Conservation (phyloP, 2,329 filamentous ascomycete genomes). For the Ascochyta koolunga region DNA sequence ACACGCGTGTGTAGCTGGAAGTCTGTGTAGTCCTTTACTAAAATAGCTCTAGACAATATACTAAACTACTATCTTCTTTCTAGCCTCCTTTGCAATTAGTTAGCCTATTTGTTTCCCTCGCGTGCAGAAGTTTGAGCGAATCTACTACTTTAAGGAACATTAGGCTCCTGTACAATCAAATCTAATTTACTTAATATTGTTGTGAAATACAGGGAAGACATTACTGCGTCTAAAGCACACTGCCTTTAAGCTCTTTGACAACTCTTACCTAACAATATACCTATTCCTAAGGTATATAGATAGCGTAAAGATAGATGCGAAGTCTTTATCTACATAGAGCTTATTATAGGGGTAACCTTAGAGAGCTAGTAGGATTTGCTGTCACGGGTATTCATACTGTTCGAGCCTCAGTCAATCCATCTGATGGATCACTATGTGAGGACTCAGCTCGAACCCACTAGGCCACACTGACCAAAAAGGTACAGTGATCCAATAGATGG, state of each 20-base stretch:
- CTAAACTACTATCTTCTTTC: constrained; percentile 3
- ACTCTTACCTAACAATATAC: constrained; percentile 23
- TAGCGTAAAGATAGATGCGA: constrained; percentile 42
- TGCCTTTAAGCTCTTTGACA: constrained; percentile 2
- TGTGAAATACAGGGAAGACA: constrained; percentile 3
- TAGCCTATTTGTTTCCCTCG: constrained; percentile 5
- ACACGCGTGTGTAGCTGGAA: neutral
- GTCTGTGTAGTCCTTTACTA: neutral
- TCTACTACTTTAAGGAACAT: neutral
- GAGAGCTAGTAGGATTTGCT: constrained; percentile 33
- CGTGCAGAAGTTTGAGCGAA: constrained; percentile 5
- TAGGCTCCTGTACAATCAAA: constrained; percentile 4
- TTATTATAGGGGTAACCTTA: constrained; percentile 30
- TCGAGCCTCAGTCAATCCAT: too few relatives aligned
- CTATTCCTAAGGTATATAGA: constrained; percentile 48
- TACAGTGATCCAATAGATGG: too few relatives aligned
- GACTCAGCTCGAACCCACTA: too few relatives aligned
- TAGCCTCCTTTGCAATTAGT: neutral
- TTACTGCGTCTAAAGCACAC: constrained; percentile 5
- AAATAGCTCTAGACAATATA: constrained; percentile 2
- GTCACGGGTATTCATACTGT: too few relatives aligned
- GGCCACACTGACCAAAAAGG: too few relatives aligned
- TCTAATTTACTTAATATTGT: constrained; percentile 6
- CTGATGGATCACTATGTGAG: too few relatives aligned
- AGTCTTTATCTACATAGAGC: constrained; percentile 44